A percentile compares a stretch with the other conserved stretches of the same genome.
Conservation (phyloP, 2,329 filamentous ascomycete genomes). For the Hortaea sp. region DNA sequence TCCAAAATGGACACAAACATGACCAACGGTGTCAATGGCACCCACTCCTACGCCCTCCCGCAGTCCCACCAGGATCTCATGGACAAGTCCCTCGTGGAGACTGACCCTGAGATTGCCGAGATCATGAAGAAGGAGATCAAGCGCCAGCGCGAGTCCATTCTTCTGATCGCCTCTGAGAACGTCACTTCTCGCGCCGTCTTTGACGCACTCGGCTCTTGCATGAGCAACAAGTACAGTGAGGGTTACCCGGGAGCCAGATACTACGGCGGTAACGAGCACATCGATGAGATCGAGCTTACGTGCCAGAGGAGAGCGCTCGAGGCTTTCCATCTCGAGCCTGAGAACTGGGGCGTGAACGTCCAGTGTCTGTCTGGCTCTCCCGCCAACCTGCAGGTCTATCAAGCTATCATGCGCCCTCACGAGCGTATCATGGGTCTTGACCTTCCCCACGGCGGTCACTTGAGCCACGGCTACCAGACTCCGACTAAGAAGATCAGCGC, state of each 20-base stretch:
- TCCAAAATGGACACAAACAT: slow-evolving; percentile 1
- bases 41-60: slow-evolving; percentile 51
- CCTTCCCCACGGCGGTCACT: slow-evolving; percentile 87
- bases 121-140: slow-evolving; percentile 97
- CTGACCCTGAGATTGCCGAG: slow-evolving; percentile 85
- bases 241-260: slow-evolving; percentile 96
- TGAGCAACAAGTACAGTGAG: slow-evolving; percentile 97
- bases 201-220: slow-evolving; percentile 87
- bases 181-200: slow-evolving; percentile 97
- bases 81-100: slow-evolving; percentile 84
- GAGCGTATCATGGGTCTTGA: slow-evolving; percentile 96
- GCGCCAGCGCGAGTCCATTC: slow-evolving; percentile 96
- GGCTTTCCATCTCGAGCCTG: slow-evolving; percentile 75
- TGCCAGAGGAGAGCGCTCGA: slow-evolving; percentile 91
- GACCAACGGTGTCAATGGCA: slow-evolving; percentile 16
- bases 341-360: slow-evolving; percentile 98
- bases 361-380: slow-evolving; percentile 79
- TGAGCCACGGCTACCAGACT: slow-evolving; percentile 96
- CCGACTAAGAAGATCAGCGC: slow-evolving; percentile 77
- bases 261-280: slow-evolving; percentile 98
- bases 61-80: slow-evolving; percentile 68
- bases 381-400: slow-evolving; percentile 76
- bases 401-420: slow-evolving; percentile 81
- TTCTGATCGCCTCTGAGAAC: slow-evolving; percentile 98
- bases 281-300: slow-evolving; percentile 87